These are phyloP conservation scores for Bacidia rubella DNA, from an alignment of 495 filamentous ascomycete genomes.

Conservation along the genomic window DNA sequence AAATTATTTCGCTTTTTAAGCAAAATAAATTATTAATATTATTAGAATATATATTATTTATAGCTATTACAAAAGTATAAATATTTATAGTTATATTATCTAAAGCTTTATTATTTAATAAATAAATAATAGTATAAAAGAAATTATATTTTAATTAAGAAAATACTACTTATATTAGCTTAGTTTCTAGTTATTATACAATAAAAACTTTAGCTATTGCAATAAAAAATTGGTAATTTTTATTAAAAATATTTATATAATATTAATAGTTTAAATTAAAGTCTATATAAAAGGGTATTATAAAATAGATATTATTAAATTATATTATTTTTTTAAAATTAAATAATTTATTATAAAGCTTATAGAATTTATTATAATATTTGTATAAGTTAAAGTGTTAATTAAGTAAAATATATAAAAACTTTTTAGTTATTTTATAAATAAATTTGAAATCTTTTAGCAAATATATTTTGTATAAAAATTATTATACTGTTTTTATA, in stretches of 20 bases:
- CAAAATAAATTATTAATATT: background rate
- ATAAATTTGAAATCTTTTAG: background rate
- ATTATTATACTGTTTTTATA: background rate
- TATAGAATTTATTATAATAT: background rate
- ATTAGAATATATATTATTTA: conserved; percentile 3
- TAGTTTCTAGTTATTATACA: conserved; percentile 2
- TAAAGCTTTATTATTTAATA: too few relatives aligned
- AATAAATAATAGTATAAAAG: too few relatives aligned
- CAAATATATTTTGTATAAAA: background rate
- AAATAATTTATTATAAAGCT: background rate
- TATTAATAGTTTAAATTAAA: too few relatives aligned
- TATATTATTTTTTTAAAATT: conserved; percentile 5
- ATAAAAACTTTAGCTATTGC: too few relatives aligned
- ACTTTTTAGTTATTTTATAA: background rate
- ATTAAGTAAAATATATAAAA: background rate
- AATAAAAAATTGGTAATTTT: too few relatives aligned
- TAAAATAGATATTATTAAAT: too few relatives aligned
- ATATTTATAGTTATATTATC: too few relatives aligned
- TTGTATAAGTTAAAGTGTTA: background rate
- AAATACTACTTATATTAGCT: background rate
- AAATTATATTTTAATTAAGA: too few relatives aligned
- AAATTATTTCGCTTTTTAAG: too few relatives aligned
- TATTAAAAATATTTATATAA: too few relatives aligned
- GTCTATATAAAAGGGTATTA: conserved; percentile 3
- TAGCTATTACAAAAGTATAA: too few relatives aligned